Conservation (phyloP, 768 basidiomycete species). For the Mycena indigotica region DNA sequence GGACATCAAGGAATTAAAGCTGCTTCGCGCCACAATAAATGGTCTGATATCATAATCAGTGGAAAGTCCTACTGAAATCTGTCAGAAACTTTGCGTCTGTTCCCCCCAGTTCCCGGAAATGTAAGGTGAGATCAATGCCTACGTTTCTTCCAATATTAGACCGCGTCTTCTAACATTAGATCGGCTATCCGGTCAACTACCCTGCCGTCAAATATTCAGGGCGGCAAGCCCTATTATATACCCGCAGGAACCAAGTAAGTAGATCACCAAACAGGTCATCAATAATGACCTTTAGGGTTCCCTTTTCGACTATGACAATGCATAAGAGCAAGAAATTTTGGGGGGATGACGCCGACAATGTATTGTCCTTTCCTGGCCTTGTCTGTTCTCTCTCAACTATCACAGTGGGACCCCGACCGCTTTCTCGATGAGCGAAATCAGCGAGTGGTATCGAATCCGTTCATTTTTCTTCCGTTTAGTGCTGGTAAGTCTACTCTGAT, state of each 20-base stretch:
- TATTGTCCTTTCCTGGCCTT: not conserved
- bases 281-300: no score
- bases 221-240: constrained; percentile 39
- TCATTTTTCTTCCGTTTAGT: constrained; percentile 45
- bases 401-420: constrained; percentile 56
- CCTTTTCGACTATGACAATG: constrained; percentile 34
- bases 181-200: constrained; percentile 32
- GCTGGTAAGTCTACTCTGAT: constrained; percentile 26
- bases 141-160: not conserved
- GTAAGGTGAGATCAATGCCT: not conserved
- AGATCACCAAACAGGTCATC: no score
- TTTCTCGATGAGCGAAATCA: constrained; percentile 56
- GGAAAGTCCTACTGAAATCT: not conserved
- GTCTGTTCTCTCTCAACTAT: constrained; percentile 18
- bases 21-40: constrained; percentile 40
- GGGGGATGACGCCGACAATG: constrained; percentile 54
- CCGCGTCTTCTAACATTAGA: constrained; percentile 23
- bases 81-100: constrained; percentile 47
- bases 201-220: constrained; percentile 29
- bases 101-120: constrained; percentile 36
- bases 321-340: constrained; percentile 53
- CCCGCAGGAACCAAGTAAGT: constrained; percentile 35
- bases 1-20: constrained; percentile 50
- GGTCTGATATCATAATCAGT: constrained; percentile 23
- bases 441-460: constrained; percentile 47